Conservation (phyloP, 2,329 filamentous ascomycete genomes). For the Colletotrichum ledebouriae region DNA sequence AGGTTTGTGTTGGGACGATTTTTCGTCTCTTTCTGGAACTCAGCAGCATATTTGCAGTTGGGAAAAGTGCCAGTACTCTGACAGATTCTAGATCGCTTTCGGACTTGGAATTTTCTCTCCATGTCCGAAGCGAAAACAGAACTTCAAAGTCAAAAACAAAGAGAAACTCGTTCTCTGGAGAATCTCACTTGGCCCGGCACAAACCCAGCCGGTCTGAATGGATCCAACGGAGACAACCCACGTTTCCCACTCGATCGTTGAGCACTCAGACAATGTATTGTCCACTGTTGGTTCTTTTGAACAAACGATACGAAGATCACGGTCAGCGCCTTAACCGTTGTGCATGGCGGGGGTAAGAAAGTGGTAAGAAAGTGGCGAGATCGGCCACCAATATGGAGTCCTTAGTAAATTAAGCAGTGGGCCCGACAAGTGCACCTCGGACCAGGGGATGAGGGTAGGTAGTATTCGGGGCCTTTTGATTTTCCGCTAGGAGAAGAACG, state of each 20-base stretch:
- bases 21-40: too few species aligned
- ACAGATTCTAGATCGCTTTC: background rate
- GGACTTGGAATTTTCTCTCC: background rate
- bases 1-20: too few species aligned
- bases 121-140: background rate
- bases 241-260: too few species aligned
- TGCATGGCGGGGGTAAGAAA: background rate
- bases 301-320: too few species aligned
- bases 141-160: conserved; percentile 4
- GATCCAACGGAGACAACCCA: conserved; percentile 14
- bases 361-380: conserved; percentile 6
- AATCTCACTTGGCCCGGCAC: background rate
- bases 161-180: background rate
- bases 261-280: too few species aligned
- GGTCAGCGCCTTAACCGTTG: too few species aligned
- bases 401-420: conserved; percentile 14
- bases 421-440: background rate
- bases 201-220: conserved; percentile 2
- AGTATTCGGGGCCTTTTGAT: conserved; percentile 12
- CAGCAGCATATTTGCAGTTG: background rate
- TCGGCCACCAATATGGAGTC: background rate
- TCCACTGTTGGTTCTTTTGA: too few species aligned
- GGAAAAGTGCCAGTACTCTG: conserved; percentile 18
- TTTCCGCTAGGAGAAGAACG: background rate
- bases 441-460: background rate